These are phyloP conservation scores for Neonothopanus nambi DNA, from an alignment of 1,284 basidiomycete genomes.

Conservation along the genomic window DNA sequence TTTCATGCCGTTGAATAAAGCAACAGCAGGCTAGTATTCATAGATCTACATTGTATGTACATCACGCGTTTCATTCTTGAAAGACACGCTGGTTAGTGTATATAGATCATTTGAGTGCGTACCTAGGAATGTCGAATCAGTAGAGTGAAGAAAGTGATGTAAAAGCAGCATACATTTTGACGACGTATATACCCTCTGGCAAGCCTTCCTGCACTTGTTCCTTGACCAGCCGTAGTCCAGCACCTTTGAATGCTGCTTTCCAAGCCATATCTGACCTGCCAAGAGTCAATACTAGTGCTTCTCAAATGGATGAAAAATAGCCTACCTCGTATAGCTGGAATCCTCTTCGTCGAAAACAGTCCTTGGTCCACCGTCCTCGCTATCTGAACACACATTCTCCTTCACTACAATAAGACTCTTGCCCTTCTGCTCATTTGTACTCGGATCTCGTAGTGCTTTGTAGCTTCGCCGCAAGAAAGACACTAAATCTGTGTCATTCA, in stretches of 20 bases:
- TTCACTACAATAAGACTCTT: slow-evolving; percentile 81
- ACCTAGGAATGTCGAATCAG: slow-evolving; percentile 40
- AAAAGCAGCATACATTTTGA: slow-evolving; percentile 72
- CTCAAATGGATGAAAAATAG: neutral
- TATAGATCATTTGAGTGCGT: slow-evolving; percentile 49
- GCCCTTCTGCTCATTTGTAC: slow-evolving; percentile 27
- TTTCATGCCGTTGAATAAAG: too few relatives aligned
- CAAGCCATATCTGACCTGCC: slow-evolving; percentile 81
- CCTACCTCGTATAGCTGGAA: slow-evolving; percentile 83
- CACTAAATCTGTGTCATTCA: slow-evolving; percentile 77
- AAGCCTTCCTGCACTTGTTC: slow-evolving; percentile 80
- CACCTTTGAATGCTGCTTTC: slow-evolving; percentile 70
- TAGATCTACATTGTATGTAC: too few relatives aligned
- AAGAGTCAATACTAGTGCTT: neutral
- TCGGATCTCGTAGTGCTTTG: slow-evolving; percentile 48
- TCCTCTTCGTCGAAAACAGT: slow-evolving; percentile 84
- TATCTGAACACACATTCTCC: slow-evolving; percentile 83
- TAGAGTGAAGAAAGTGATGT: neutral
- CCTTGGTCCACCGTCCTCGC: slow-evolving; percentile 49
- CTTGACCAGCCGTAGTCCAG: slow-evolving; percentile 66
- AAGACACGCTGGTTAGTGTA: too few relatives aligned
- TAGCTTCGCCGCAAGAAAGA: slow-evolving; percentile 69
- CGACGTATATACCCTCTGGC: slow-evolving; percentile 75
- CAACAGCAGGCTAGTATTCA: too few relatives aligned
- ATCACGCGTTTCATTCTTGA: too few relatives aligned